Evolutionary conservation across 768 basidiomycete genomes (phyloP), one percentile per base, ranked within the genome.

Genomic region (Heimioporus sp.): DNA sequence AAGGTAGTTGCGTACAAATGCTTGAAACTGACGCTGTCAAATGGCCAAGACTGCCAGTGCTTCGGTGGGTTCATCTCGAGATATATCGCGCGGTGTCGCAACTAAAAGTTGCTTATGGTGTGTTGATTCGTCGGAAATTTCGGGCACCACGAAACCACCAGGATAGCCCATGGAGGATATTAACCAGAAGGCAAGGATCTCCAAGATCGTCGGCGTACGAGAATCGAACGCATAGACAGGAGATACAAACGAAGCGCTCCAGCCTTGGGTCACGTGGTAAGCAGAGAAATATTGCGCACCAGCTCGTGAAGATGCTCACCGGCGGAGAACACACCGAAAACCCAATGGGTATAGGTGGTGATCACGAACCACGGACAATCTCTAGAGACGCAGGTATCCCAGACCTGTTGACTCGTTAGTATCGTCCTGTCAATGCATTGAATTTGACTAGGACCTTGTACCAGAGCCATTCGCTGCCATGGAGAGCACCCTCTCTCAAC

Each of bases 181-280:
- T 44, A 81, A 62, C 83, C 83, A 86, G 63, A 75, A 84, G 9
- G 73, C 64, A 20, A 85, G 63, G 52, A 72, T 67, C 64, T 83
- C 79, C 48, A 79, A 57, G 43, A 84, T 69, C 12, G 79, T 76
- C n/a, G 81, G 82, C 13, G 62, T 64, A 42, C 58, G 53, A 20
- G 68, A 58, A 57, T 79, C 67, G 54, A 68, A 74, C 13, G 64
- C 52, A 58, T 76, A 79, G 21, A 80, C 69, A 31, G 70, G 66
- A 3, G 80, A 76, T 16, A 81, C 76, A 48, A 78, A 83, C 4
- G 76, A 81, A 30, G 73, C 65, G 2, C 75, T 79, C 76, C 80
- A 78, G 19, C 79, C 83, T 85, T 48, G 55, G 17, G 34, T 41
- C 30, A 46, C 34, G 7, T 35, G 6, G 21, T 17, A 49, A 63